Evolutionary conservation across 176 grass and related monocot species (phyloP), one percentile per base, ranked within the genome.

Genomic region (Saccharum spontaneum): DNA sequence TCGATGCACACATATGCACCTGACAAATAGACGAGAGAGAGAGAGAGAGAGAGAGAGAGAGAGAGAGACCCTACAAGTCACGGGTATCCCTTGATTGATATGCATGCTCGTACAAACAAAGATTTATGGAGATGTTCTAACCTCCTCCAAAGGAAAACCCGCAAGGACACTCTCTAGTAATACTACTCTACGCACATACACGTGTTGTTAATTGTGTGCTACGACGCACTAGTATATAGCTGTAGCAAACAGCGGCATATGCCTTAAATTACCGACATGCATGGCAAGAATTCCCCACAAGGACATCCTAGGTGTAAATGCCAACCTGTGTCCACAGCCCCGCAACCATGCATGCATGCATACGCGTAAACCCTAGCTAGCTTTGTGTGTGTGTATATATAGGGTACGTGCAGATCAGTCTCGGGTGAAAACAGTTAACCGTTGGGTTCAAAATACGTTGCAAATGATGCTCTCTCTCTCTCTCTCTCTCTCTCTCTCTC

Each of bases 211-310:
- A 62, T 79, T 86, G 64, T 73, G 23, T 73, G 68, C 40, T 65
- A 48, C 6, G 54, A 50, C 36, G 80, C 59, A 63, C 39, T 71
- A 63, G 28, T 72, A 28, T 28, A 28, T 28, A 63, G 26, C 15
- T 54, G 45, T 11, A 73, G 16, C 54, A 73, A 88, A 24, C 80
- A 83, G 18, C 10, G 75, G 73, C 68, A 88, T 59, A 71, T 71
- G 86, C 28, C 72, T 70, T 82, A 82, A 88, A 78, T 72, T 83
- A 88, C 74, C 73, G 40, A 17, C 80, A 85, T 69, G 77, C 77
- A 76, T 85, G 70, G 87, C 37, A 85, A 85, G 62, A 76, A 75
- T 89, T 89, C 69, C 87, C 87, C 49, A 59, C 9, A 69, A 89
- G 87, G 87, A 85, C 82, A 76, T 20, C 84, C 67, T 86, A 78